These are phyloP conservation scores for Fusarium nodosum DNA, from an alignment of 2,329 filamentous ascomycete genomes.

Conservation along the genomic window DNA sequence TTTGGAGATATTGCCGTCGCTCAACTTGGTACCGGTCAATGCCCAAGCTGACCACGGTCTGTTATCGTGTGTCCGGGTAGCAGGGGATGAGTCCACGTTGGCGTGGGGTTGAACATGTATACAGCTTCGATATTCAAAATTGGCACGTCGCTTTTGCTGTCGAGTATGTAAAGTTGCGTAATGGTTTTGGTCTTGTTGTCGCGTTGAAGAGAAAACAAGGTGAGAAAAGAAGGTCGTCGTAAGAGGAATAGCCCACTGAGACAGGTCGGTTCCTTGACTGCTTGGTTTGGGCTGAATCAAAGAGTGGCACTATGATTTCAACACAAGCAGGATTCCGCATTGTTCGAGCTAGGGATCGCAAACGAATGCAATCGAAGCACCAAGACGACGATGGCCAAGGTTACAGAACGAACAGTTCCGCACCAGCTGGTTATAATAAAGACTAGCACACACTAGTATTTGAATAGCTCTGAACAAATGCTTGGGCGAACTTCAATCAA, in stretches of 20 bases:
- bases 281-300: background rate
- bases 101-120: slow-evolving; percentile 26
- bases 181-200: slow-evolving; percentile 38
- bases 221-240: slow-evolving; percentile 26
- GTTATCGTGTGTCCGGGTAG: slow-evolving; percentile 8
- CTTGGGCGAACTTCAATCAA: slow-evolving; percentile 4
- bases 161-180: slow-evolving; percentile 17
- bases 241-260: slow-evolving; percentile 7
- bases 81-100: slow-evolving; percentile 15
- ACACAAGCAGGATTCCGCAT: background rate
- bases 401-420: background rate
- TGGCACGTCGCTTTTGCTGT: slow-evolving; percentile 21
- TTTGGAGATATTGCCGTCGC: slow-evolving; percentile 7
- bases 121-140: slow-evolving; percentile 10
- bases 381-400: background rate
- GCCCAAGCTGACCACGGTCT: slow-evolving; percentile 25
- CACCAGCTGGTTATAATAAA: background rate
- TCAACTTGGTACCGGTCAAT: slow-evolving; percentile 42
- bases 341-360: background rate
- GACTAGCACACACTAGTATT: slow-evolving; percentile 8
- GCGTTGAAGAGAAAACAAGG: slow-evolving; percentile 28
- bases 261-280: slow-evolving; percentile 7
- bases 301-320: background rate
- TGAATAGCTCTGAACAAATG: slow-evolving; percentile 1
- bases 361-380: background rate